Base-by-base conservation (phyloP, 805 yeast species). In the Yarrowia alimentaria region DNA sequence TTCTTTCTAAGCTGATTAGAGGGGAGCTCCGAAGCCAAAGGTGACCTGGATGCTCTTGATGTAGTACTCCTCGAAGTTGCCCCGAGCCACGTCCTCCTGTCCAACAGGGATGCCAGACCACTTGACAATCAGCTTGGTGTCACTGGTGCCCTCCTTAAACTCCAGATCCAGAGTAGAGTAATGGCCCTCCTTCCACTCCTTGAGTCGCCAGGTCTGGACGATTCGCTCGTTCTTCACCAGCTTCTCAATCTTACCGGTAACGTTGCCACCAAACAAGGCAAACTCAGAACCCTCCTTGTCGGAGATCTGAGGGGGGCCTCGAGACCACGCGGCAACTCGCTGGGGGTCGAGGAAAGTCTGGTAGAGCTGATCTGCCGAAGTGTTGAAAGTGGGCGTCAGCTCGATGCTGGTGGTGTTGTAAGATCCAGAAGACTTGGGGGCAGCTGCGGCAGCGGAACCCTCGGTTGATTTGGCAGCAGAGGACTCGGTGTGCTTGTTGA, bases 101-200 rank as follows among this genome's bases (percentile, higher is more conserved):
- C 98, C 99, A 30, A 91, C 74, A 13, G 99, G 99, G 43, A 93
- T 83, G 12, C 97, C 97, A 13, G 79, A 72, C 79, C 91, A 88
- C 34, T 75, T 71, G 14, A 89, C 88, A 54, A 80, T 79, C 70
- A 90, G 72, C 53, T 76, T 80, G 3, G 99, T 93, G 60, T 89
- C 97, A 34, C 85, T 77, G n/a, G 78, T 76, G 21, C 91, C 93
- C 63, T 87, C 87, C 53, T 78, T 78, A 57, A 93, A 77, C 29
- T 69, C 72, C 58, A 91, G 76, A 17, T 72, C 73, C 59, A 93
- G 70, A 4, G 72, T 73, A 1, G 97, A 93, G 63, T 61, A 83
- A 65, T 87, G 93, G 28, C 85, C 94, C n/a, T 68, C 67, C 63
- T 83, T 84, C 99, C 99, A 93, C 60, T 83, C 85, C 33, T 75